Base-by-base conservation (phyloP, 805 yeast genomes). In the Candida parachauliodes region DNA sequence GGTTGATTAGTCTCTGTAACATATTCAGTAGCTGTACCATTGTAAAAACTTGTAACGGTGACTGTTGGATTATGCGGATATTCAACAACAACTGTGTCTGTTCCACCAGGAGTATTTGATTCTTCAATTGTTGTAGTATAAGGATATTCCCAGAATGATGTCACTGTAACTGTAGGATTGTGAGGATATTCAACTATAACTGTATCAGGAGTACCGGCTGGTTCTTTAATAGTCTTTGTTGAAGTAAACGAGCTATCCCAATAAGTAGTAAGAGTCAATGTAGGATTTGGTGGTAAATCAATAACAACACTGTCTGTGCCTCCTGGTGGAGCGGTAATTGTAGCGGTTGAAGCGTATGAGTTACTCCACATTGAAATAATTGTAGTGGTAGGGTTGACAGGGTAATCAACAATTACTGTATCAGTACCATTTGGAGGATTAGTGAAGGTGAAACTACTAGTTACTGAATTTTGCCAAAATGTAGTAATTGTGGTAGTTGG, bases 81-180 rank as follows among this genome's bases (percentile, higher is more conserved):
- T 20, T 45, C 44, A 14, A 50, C 54, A 11, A 42, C 43, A 15
- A 51, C 47, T 8, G 56, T 52, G 11, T 40, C 32, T 2, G 44
- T 45, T 5, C 40, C 46, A 10, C 39, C 42, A 14, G 44, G 34
- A 9, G 36, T 26, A 11, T 43, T 44, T 2, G 52, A 32, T 12
- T 43, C 31, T 11, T 57, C 51, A 3, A 51, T 44, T n/a, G 54
- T 46, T 5, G 45, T 36, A 1, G 50, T 10, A 20, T 19, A 11
- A 22, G 16, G 16, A 19, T 8, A 4, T 19, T 34, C 33, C 12
- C 14, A 17, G 12, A 33, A 19, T 21, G 34, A 16, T 3, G 46
- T 44, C 23, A 36, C 15, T 2, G 44, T 37, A 2, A 26, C 32
- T 11, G 41, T 34, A 21, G 45, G 43, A 20, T 30, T 32, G 12